A percentile compares a stretch with the other conserved stretches of the same genome.
Evolutionary conservation across 2,329 filamentous ascomycete genomes (phyloP).

Genomic region (Trichoderma hamatum): DNA sequence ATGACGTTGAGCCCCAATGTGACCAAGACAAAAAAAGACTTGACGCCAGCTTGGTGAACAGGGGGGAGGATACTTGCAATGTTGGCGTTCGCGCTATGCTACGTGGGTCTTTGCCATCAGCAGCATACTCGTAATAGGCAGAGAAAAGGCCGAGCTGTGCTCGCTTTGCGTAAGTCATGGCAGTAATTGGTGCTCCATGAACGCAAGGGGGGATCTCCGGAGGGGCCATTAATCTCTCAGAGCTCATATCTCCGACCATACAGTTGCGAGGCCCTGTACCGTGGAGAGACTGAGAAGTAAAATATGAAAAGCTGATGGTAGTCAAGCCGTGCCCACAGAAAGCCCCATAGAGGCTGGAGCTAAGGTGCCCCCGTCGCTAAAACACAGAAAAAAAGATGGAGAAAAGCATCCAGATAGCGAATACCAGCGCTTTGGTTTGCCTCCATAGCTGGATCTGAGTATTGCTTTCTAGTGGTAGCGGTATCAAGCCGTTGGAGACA

Average conservation of each 20-base stretch:
- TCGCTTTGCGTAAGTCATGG: conserved; percentile 10
- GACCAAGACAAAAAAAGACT: conserved; percentile 26
- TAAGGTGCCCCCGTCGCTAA: conserved; percentile 21
- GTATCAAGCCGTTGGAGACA: conserved; percentile 23
- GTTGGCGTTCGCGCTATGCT: conserved; percentile 24
- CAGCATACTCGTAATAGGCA: neutral
- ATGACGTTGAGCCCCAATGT: conserved; percentile 32
- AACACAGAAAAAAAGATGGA: conserved; percentile 17
- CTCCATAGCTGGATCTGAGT: conserved; percentile 22
- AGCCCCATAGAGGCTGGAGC: conserved; percentile 22
- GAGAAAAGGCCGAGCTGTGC: conserved; percentile 12
- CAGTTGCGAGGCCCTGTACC: neutral
- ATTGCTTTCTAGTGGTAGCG: conserved; percentile 19
- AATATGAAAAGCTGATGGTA: neutral
- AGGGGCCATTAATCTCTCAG: conserved; percentile 23
- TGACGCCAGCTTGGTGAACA: conserved; percentile 25
- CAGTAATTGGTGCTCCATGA: conserved; percentile 10
- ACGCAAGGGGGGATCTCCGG: conserved; percentile 22
- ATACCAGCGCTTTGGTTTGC: conserved; percentile 18
- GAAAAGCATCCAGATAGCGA: conserved; percentile 19
- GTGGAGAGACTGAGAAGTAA: neutral
- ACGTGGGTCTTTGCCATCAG: conserved; percentile 24
- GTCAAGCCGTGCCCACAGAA: conserved; percentile 12
- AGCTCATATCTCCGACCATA: conserved; percentile 3
- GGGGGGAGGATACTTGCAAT: conserved; percentile 16